Percentiles rank a stretch among this genome's conserved stretches.
Conservation (phyloP, 176 grass and related monocot genomes). For the Poa annua region DNA sequence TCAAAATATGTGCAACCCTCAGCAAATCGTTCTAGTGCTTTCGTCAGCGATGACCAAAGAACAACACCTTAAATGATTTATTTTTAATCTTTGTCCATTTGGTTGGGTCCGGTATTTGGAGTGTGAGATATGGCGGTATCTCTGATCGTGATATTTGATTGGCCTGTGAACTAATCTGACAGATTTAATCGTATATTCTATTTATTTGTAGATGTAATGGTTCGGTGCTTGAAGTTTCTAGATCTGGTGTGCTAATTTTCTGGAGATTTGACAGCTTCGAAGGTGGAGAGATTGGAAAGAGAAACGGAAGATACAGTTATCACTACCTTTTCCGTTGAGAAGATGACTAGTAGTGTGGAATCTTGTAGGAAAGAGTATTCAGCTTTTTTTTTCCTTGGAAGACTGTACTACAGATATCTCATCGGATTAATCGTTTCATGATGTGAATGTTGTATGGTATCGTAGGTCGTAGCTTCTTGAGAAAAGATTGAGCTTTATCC, state of each 20-base stretch:
- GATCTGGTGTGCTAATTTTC: background rate
- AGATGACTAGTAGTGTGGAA: background rate
- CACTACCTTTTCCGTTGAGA: background rate
- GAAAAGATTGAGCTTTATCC: background rate
- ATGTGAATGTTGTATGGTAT: background rate
- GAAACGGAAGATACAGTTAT: no score
- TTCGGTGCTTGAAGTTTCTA: background rate
- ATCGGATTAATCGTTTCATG: no score
- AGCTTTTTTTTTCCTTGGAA: background rate
- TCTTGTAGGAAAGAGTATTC: background rate
- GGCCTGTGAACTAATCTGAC: background rate
- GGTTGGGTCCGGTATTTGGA: background rate
- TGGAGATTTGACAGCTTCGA: background rate
- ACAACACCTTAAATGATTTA: background rate
- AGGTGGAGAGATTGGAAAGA: background rate
- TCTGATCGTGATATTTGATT: background rate
- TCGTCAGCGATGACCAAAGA: slow-evolving; percentile 53
- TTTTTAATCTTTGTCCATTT: background rate
- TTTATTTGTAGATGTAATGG: no score
- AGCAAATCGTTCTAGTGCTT: slow-evolving; percentile 31
- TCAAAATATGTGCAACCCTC: slow-evolving; percentile 39
- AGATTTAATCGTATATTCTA: background rate
- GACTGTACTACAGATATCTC: no score
- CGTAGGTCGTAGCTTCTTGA: background rate
- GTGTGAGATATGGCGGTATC: background rate